Percentiles rank a stretch among this genome's conserved stretches.
Evolutionary conservation across 2,329 filamentous ascomycete genomes (phyloP).

Genomic region (Aureobasidium sp.): DNA sequence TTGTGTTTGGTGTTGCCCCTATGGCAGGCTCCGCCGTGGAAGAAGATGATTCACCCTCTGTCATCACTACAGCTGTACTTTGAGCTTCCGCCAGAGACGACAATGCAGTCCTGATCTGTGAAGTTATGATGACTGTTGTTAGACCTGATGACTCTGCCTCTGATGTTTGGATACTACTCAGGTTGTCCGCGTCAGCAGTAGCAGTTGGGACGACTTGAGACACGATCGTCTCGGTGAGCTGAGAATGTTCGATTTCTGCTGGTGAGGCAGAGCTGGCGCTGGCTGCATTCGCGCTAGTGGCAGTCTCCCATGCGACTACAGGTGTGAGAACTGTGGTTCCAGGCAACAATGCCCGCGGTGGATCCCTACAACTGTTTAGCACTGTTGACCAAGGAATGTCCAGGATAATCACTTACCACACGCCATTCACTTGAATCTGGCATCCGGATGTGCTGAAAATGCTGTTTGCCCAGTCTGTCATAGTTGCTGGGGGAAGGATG

Average conservation of each 20-base stretch:
- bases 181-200: not conserved
- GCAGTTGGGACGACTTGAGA: not conserved
- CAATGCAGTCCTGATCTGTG: not conserved
- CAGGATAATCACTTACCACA: not conserved
- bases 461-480: conserved; percentile 1
- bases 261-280: not conserved
- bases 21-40: not conserved
- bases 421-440: not conserved
- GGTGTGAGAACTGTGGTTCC: not conserved
- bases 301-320: not conserved
- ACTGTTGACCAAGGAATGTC: too few species aligned
- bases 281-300: not conserved
- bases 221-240: not conserved
- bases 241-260: not conserved
- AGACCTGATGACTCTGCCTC: not conserved
- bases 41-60: not conserved
- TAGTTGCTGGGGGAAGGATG: not conserved
- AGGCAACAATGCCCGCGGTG: not conserved
- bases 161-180: not conserved
- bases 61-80: not conserved
- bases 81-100: not conserved
- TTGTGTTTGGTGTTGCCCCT: not conserved
- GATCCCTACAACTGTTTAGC: not conserved
- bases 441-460: not conserved
- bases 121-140: not conserved